Evolutionary conservation across 2,329 filamentous ascomycete species (phyloP).

Genomic region (Teratosphaeria nubilosa): DNA sequence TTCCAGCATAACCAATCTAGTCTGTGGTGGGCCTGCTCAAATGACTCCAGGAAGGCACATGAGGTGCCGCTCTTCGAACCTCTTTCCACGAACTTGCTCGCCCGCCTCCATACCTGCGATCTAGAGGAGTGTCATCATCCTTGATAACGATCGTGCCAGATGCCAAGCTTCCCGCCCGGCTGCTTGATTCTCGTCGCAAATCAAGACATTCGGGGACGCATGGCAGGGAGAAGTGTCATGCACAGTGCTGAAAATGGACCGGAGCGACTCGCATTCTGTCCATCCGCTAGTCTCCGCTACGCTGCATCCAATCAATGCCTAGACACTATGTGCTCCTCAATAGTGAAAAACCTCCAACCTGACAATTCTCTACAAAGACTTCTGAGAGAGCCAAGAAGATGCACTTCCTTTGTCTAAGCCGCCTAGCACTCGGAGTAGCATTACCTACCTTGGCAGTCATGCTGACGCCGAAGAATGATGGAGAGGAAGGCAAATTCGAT

Average conservation of each 20-base stretch:
- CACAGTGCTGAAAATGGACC: not conserved
- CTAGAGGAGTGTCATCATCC: too few relatives aligned
- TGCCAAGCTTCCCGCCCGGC: not conserved
- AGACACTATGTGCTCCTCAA: too few relatives aligned
- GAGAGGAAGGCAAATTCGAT: not conserved
- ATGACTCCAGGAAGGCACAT: not conserved
- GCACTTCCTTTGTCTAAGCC: not conserved
- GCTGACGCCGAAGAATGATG: not conserved
- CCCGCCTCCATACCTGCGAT: too few relatives aligned
- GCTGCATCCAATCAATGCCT: not conserved
- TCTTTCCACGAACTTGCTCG: not conserved
- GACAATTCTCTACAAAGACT: too few relatives aligned
- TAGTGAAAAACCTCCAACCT: too few relatives aligned
- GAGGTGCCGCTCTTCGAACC: not conserved
- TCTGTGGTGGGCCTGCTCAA: too few relatives aligned
- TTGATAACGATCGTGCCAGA: not conserved
- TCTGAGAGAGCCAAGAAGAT: not conserved
- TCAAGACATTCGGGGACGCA: not conserved
- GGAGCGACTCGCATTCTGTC: not conserved
- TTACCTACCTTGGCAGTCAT: not conserved
- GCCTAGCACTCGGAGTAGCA: not conserved
- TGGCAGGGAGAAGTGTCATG: not conserved
- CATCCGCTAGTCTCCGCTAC: not conserved
- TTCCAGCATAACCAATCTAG: too few relatives aligned
- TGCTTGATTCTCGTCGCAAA: not conserved